Base-by-base conservation (phyloP, 1,284 basidiomycete genomes). In the Pseudozyma sp. region DNA sequence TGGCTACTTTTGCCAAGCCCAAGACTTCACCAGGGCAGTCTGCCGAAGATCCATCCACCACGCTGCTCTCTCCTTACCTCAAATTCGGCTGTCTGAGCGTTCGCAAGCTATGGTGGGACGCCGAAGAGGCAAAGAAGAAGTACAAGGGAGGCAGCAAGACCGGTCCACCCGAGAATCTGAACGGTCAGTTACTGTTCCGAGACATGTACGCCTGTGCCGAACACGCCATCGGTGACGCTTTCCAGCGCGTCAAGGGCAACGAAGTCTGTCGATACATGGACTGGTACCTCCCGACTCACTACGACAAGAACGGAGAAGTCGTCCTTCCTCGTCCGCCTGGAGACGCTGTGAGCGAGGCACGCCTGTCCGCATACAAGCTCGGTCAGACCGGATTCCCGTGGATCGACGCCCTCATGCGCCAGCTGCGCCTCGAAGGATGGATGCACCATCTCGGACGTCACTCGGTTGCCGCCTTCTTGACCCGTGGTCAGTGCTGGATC, bases 401-500 rank as follows among this genome's bases (percentile, higher is more conserved):
- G 85, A 87, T 87, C 60, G 79, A 81, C 50, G 86, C 87, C 7
- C 84, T 86, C 60, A 87, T 88, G 87, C 82, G 87, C 29, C 86
- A 87, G 71, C 82, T 86, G 29, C 64, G 80, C 6, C 53, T 82
- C 33, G 86, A 87, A 73, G 87, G 88, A 1, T 81, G 79, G 79
- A 75, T 81, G 53, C 79, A 80, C 44, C 79, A 88, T 77, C 84
- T 88, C 33, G 87, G 87, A 14, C 82, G 88, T 57, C 87, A 88
- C 79, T 86, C 85, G 10, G 87, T 88, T 47, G 89, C 89, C 7
- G 88, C 87, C 75, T 88, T 87, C 80, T 81, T 88, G 19, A 87
- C 87, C 9, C 84, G 88, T 48, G 87, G 88, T 16, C 87, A 89
- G 73, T 87, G 87, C 72, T 88, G 88, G 81, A 87, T 88, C 68